phyloP scores from a whole-genome alignment of 2,329 filamentous ascomycete genomes.

The Colletotrichum incanum region DNA sequence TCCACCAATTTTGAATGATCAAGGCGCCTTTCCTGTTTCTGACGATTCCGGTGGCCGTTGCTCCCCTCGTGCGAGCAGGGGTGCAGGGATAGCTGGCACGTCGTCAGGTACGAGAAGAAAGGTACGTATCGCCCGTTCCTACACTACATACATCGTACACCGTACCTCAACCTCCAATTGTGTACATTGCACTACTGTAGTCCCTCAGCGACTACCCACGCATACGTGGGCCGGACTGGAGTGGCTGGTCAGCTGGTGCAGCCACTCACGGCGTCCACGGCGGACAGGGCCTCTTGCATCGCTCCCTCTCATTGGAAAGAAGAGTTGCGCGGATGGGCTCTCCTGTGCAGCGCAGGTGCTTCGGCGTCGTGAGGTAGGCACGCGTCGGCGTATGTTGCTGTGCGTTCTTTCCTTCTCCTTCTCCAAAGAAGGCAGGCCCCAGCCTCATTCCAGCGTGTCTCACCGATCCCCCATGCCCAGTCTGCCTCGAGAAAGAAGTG shows the following conservation, averaged over 20 bases:
- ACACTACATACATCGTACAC: too few species aligned
- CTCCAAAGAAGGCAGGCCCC: constrained; percentile 28
- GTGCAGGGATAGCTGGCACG: constrained; percentile 10
- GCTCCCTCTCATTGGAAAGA: constrained; percentile 18
- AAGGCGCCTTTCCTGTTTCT: constrained; percentile 36
- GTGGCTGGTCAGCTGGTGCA: neutral
- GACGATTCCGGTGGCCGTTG: constrained; percentile 40
- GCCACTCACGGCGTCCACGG: constrained; percentile 28
- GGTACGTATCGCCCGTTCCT: constrained; percentile 20
- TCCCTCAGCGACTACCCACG: constrained; percentile 7
- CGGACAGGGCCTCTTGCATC: constrained; percentile 15
- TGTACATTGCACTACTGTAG: neutral
- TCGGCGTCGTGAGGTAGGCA: neutral
- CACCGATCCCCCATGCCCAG: constrained; percentile 6
- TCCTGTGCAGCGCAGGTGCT: constrained; percentile 1
- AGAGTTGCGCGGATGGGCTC: constrained; percentile 28
- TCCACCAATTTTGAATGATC: constrained; percentile 39
- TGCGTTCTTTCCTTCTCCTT: constrained; percentile 21
- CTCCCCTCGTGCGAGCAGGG: constrained; percentile 27
- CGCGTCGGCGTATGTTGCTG: neutral
- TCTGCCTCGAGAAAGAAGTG: constrained; percentile 21
- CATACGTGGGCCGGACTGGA: constrained; percentile 13
- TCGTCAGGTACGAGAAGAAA: constrained; percentile 18
- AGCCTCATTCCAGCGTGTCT: constrained; percentile 1
- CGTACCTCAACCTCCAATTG: neutral